Conservation (phyloP, 2,329 filamentous ascomycete species). For the Cladosporium colombiae region DNA sequence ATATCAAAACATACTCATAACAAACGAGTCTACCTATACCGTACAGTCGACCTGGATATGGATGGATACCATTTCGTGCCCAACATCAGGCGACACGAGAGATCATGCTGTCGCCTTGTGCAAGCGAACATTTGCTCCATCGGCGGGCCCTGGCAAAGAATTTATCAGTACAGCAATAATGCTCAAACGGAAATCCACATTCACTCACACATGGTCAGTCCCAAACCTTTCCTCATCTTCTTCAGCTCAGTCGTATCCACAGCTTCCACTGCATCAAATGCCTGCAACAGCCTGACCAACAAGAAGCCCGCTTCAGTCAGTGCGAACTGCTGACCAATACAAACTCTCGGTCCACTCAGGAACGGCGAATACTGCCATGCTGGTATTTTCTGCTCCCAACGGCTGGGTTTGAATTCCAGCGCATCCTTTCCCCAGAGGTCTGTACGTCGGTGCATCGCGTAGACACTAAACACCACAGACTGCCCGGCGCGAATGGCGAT, state of each 20-base stretch:
- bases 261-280: conserved; percentile 37
- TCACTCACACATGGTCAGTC: conserved; percentile 28
- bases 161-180: neutral
- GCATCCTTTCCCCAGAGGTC: conserved; percentile 53
- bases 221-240: conserved; percentile 27
- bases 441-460: conserved; percentile 53
- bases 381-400: conserved; percentile 41
- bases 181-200: neutral
- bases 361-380: conserved; percentile 38
- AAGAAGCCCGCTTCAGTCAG: conserved; percentile 49
- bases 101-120: conserved; percentile 1
- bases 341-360: conserved; percentile 47
- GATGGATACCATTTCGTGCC: neutral
- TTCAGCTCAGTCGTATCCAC: conserved; percentile 22
- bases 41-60: neutral
- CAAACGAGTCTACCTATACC: neutral
- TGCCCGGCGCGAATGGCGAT: conserved; percentile 53
- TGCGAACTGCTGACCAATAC: conserved; percentile 50
- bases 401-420: conserved; percentile 50
- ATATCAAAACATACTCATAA: too few species aligned
- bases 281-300: conserved; percentile 45
- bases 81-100: neutral
- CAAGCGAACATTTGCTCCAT: conserved; percentile 15
- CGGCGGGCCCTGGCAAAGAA: conserved; percentile 5
- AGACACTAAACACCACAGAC: conserved; percentile 46